phyloP scores from a whole-genome alignment of 176 grass and related monocot genomes.

The Sorghum bicolor region DNA sequence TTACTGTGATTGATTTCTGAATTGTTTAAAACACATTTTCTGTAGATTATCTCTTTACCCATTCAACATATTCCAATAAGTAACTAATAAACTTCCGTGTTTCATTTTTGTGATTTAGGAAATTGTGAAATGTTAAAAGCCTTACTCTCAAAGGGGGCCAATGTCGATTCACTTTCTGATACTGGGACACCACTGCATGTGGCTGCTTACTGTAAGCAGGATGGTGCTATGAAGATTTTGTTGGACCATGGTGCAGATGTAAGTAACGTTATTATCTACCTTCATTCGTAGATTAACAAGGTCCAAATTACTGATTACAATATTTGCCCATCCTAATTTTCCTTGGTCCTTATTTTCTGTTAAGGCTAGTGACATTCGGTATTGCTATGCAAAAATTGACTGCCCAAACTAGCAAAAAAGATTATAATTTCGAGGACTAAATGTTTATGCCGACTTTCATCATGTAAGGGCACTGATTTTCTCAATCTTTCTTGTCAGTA shows the following conservation, averaged over 20 bases:
- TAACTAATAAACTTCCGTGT: neutral
- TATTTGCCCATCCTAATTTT: neutral
- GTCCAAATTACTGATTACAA: neutral
- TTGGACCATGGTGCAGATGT: conserved; percentile 35
- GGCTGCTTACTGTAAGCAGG: neutral
- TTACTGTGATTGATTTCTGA: neutral
- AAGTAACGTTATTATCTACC: neutral
- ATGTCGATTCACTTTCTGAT: neutral
- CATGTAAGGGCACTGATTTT: neutral
- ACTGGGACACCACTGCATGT: conserved; percentile 27
- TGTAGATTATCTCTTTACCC: neutral
- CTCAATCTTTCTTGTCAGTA: conserved; percentile 11
- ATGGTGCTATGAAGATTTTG: conserved; percentile 36
- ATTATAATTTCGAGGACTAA: neutral
- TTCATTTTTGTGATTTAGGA: conserved; percentile 13
- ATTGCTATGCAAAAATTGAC: neutral
- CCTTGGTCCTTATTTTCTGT: neutral
- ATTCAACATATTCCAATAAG: neutral
- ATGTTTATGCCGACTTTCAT: neutral
- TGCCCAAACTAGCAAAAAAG: neutral
- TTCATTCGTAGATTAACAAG: neutral
- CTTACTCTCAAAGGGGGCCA: conserved; percentile 34
- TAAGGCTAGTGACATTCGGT: neutral
- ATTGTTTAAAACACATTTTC: neutral
- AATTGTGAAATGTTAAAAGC: conserved; percentile 26